Evolutionary conservation across 2,329 filamentous ascomycete species (phyloP), one percentile per base, ranked within the genome.

Genomic region (Fusarium concolor): DNA sequence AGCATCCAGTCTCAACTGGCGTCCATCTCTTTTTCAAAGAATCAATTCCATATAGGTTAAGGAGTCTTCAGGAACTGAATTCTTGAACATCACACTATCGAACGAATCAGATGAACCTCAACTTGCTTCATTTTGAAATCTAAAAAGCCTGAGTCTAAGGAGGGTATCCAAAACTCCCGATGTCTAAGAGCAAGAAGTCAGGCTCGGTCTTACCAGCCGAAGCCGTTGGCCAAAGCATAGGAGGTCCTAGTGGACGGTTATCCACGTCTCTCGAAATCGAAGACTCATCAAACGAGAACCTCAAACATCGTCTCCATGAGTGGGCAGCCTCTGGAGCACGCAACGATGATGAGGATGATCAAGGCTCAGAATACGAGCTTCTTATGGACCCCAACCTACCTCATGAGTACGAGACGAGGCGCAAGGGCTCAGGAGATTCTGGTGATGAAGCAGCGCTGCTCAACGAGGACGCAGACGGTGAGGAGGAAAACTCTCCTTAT

Each of bases 401-500:
- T 4, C 80, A 80, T 6, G 81, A 83, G 54, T 81, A 83, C 64
- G 74, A 76, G 28, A 78, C 79, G 38, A 77, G 79, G 38, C 66
- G 77, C 6, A 60, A 69, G 22, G 52, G 31, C 14, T 59, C 59
- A 9, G 51, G 49, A 35, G 56, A 67, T 10, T 56, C 61, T 26
- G 60, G 51, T 3, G 75, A 80, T 22, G 72, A 73, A 11, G 67
- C 51, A 10, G 67, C 63, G 5, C 60, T 75, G 38, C 54, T 65
- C 43, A 69, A 68, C 8, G 65, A 72, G 12, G 57, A 80, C 56
- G 76, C 79, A 33, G 81, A 82, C 46, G 76, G 79, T n/a, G 81
- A 82, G 64, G 76, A 67, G 10, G 70, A 73, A 29, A 80, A 79
- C 74, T 91, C 89, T 4, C 89, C 89, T 0, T 91, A 91, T 71